Base-by-base conservation (phyloP, 345 rosid genomes). In the Eucalyptus curtisii region DNA sequence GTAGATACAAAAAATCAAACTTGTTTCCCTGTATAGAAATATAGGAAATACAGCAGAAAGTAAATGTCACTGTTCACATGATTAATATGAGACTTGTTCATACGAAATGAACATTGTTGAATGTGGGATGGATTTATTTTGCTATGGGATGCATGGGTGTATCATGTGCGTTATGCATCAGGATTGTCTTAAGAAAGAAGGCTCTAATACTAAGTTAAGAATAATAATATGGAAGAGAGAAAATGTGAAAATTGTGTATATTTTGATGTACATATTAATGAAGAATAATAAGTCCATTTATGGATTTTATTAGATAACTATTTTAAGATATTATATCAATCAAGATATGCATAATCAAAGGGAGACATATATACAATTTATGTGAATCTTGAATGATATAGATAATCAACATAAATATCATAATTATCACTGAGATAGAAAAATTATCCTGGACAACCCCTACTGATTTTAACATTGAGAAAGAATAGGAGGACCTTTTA, bases 401-500 rank as follows among this genome's bases (percentile, higher is more conserved):
- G 27, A 2, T 55, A 24, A 59, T 59, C 68, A 12, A 27, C 16
- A 1, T 27, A 3, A 59, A 27, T 59, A 59, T 59, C 2, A 59
- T 55, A 55, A 59, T 59, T 59, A 27, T 59, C 31, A 11, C 1
- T 6, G 0, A 59, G 8, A 59, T 12, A 27, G 31, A 61, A 27
- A 61, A 27, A 27, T 27, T 30, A 61, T 61, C 68, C 31, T 61
- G 13, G 31, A 61, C 14, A 61, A 61, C 8, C 8, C 68, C n/a
- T 27, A 30, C 13, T 61, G 6, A 61, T 61, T 61, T 13, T 61
- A 27, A 30, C 31, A 61, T 95, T 79, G 97, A 98, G 89, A 98
- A 91, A 93, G 99, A 98, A 93, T 99, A 95, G 90, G 97, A 95
- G 6, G 96, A 95, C 92, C 98, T 98, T 89, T 95, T 98, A 55